phyloP scores from a whole-genome alignment of 495 filamentous ascomycete genomes.

The Podospora tetraspora region DNA sequence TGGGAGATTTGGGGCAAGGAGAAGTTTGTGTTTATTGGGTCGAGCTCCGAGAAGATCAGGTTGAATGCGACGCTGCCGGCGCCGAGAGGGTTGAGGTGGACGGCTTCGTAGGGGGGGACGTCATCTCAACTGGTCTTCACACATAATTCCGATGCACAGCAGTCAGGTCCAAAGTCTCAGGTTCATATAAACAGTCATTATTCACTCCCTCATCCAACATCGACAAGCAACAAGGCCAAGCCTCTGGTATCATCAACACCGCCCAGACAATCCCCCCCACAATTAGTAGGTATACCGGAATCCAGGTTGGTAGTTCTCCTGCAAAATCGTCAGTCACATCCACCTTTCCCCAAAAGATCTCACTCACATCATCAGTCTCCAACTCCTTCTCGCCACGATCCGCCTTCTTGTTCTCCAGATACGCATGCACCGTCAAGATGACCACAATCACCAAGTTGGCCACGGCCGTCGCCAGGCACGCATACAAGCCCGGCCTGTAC shows the following conservation, averaged over 20 bases:
- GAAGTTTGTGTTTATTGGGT: slow-evolving; percentile 38
- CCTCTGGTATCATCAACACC: not conserved
- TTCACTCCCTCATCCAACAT: not conserved
- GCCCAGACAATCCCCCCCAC: not conserved
- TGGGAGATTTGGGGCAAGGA: slow-evolving; percentile 52
- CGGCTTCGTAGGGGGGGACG: not conserved
- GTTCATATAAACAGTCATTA: not conserved
- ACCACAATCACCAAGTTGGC: slow-evolving; percentile 35
- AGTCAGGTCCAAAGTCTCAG: not conserved
- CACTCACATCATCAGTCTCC: slow-evolving; percentile 37
- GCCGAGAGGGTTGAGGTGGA: slow-evolving; percentile 5
- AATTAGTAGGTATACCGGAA: slow-evolving; percentile 47
- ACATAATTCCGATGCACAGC: not conserved
- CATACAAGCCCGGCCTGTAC: slow-evolving; percentile 43
- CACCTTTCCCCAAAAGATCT: not conserved
- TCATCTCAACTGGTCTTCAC: not conserved
- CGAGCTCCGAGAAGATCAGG: slow-evolving; percentile 26
- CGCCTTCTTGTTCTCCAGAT: slow-evolving; percentile 36
- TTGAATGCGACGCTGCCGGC: slow-evolving; percentile 20
- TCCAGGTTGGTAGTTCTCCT: slow-evolving; percentile 39
- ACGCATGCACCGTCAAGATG: slow-evolving; percentile 28
- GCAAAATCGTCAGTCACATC: slow-evolving; percentile 15
- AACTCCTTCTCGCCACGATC: slow-evolving; percentile 43
- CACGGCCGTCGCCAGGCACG: slow-evolving; percentile 38
- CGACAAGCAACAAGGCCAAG: not conserved